Evolutionary conservation across 164 flowering plant species (phyloP), one percentile per base, ranked within the genome.

Genomic region (Annona squamosa): DNA sequence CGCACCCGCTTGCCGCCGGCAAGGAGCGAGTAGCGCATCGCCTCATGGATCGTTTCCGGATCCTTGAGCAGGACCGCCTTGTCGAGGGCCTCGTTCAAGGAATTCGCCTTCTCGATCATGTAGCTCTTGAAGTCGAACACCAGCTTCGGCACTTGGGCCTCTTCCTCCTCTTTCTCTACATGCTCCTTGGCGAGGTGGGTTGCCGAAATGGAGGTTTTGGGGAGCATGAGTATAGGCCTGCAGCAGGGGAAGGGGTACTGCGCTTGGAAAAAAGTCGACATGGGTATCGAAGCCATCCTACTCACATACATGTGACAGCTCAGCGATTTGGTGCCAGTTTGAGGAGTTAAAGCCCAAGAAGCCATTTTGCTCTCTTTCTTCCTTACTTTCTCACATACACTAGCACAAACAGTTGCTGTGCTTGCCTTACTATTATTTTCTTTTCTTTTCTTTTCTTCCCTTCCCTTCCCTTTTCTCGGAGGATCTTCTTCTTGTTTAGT

Each of bases 1-100:
- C 96, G 81, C 41, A 91, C 93, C 4, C 96, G 77, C 82, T 91
- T 91, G 63, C 96, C 96, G 19, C 93, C 92, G 48, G 92, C 96
- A 5, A 91, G 83, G 43, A 89, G 82, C 1, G 96, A 91, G 77
- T 89, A 91, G 3, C 97, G 79, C 97, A 91, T 91, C 10, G 97
- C 79, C 68, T 91, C 93, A 72, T 91, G 93, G 76, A 89, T 88
- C 74, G 80, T 84, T 13, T 59, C 17, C 0, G 97, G 93, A 2
- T 88, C 83, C 17, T 77, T 74, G 48, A 86, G 75, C 3, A 85
- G 64, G 47, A 89, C 86, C 1, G 93, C 87, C 5, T 69, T 70
- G 62, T 91, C 93, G 0, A 91, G 75, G 7, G 93, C 91, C 68
- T 71, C 78, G 70, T 88, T 87, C 6, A 91, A 93, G 4, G 88